A percentile compares a stretch with the other conserved stretches of the same genome.
phyloP scores from a whole-genome alignment of 1,284 basidiomycete genomes.

The Melanopsichium pennsylvanicum region DNA sequence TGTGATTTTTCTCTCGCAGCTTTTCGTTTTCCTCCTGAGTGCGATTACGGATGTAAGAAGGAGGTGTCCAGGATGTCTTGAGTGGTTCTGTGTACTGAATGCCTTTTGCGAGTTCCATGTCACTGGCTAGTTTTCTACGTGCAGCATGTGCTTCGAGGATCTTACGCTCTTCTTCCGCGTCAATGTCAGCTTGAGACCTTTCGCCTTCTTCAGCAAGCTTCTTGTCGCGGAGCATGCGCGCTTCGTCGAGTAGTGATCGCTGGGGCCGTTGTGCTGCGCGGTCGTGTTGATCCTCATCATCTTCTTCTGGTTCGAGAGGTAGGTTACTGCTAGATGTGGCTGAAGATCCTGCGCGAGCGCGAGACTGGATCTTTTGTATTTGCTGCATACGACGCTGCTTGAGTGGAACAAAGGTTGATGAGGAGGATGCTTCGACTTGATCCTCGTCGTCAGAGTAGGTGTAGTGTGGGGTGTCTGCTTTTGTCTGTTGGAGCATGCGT shows the following conservation, averaged over 20 bases:
- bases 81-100: conserved; percentile 88
- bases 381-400: conserved; percentile 83
- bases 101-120: conserved; percentile 89
- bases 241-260: conserved; percentile 56
- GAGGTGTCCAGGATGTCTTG: conserved; percentile 88
- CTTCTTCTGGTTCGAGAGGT: conserved; percentile 7
- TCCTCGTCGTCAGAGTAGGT: conserved; percentile 62
- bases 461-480: conserved; percentile 42
- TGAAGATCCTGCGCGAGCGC: conserved; percentile 3
- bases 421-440: conserved; percentile 71
- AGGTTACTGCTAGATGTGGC: background rate
- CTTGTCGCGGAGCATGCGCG: conserved; percentile 75
- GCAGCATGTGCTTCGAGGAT: conserved; percentile 91
- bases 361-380: conserved; percentile 70
- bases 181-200: conserved; percentile 78
- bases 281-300: conserved; percentile 69
- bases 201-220: conserved; percentile 73
- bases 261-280: conserved; percentile 73
- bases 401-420: conserved; percentile 84
- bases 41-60: conserved; percentile 79
- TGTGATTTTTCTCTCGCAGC: conserved; percentile 88
- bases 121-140: conserved; percentile 86
- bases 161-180: conserved; percentile 85
- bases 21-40: conserved; percentile 76
- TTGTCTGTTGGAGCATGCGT: conserved; percentile 26